A percentile compares a stretch with the other conserved stretches of the same genome.
Evolutionary conservation across 768 basidiomycete genomes (phyloP).

Genomic region (Mycena rosella): DNA sequence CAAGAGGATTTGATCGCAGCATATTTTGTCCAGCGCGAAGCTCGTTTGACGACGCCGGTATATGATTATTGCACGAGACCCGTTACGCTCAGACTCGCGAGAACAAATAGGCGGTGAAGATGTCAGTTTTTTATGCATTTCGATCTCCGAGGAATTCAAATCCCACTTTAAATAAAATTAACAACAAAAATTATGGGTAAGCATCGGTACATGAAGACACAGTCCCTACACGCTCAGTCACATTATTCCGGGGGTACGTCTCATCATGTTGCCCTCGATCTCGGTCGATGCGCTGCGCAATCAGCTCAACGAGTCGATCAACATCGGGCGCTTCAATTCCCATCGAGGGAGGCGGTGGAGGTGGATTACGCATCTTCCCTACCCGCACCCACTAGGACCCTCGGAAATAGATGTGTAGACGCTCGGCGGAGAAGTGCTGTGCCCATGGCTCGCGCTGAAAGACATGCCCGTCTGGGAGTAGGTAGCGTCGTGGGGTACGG

Average conservation of each 20-base stretch:
- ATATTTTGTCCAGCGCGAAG: no score
- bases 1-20: no score
- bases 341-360: not conserved
- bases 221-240: not conserved
- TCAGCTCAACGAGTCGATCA: slow-evolving; percentile 30
- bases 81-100: no score
- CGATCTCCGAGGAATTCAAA: no score
- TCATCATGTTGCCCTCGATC: not conserved
- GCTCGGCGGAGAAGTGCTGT: not conserved
- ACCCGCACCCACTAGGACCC: not conserved
- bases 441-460: not conserved
- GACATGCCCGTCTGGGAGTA: not conserved
- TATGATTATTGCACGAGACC: no score
- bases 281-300: slow-evolving; percentile 29
- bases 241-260: slow-evolving; percentile 6
- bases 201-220: no score
- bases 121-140: no score
- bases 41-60: no score
- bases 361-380: not conserved
- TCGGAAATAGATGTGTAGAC: not conserved
- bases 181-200: no score
- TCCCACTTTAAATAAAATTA: no score
- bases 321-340: slow-evolving; percentile 4
- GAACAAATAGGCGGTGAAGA: no score
- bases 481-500: not conserved